Percentiles rank a stretch among this genome's conserved stretches.
Evolutionary conservation across 1,284 basidiomycete species (phyloP).

Genomic region (Schizophyllum amplum): DNA sequence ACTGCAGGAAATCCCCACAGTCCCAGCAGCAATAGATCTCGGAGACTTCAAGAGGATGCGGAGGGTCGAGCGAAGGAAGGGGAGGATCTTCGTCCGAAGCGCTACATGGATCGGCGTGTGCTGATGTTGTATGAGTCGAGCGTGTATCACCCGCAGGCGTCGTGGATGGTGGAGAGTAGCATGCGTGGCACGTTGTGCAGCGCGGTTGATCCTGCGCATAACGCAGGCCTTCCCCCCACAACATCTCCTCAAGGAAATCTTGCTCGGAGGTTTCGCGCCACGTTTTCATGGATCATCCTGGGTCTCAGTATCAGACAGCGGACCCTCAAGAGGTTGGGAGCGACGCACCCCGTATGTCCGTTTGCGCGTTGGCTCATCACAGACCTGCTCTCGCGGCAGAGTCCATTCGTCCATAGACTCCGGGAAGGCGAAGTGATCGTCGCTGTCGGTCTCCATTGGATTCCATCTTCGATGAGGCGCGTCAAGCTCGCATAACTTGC

Average conservation of each 20-base stretch:
- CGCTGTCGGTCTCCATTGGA: background rate
- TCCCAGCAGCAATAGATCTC: slow-evolving; percentile 4
- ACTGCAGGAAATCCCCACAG: slow-evolving; percentile 9
- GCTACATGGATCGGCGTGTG: background rate
- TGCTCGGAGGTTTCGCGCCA: background rate
- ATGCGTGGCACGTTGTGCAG: background rate
- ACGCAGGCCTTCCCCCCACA: background rate
- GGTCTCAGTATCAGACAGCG: background rate
- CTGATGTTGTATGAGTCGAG: too few species aligned
- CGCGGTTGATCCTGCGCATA: background rate
- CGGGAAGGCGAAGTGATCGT: background rate
- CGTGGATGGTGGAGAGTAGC: background rate
- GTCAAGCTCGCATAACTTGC: background rate
- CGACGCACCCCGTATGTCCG: background rate
- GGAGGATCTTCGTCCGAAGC: background rate
- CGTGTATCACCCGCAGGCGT: too few species aligned
- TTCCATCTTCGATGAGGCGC: background rate
- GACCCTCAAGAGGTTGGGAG: background rate
- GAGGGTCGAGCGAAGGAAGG: background rate
- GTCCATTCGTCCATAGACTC: too few species aligned
- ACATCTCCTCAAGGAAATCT: background rate
- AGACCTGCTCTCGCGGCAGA: background rate
- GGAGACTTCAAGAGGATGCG: background rate
- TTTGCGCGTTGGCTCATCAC: background rate
- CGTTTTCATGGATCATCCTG: background rate